Evolutionary conservation across 2,329 filamentous ascomycete genomes (phyloP).

Genomic region (Monilinia polystroma): DNA sequence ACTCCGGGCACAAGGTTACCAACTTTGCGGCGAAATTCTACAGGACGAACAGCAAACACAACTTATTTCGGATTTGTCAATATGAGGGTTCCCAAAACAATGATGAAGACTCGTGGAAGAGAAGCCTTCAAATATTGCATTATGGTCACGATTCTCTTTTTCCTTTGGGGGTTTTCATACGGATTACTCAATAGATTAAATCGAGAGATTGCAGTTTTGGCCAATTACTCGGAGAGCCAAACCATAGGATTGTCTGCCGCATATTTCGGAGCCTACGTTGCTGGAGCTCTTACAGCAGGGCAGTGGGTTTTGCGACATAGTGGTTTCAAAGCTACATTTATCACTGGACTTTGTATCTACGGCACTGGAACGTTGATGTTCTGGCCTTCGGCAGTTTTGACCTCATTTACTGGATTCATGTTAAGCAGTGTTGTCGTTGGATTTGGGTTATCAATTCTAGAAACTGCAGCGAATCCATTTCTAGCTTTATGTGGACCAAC

Average conservation of each 20-base stretch:
- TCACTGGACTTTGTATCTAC: constrained; percentile 72
- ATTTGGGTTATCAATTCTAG: constrained; percentile 72
- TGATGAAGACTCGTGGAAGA: constrained; percentile 60
- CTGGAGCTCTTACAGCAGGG: constrained; percentile 68
- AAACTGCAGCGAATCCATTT: constrained; percentile 79
- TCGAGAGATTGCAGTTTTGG: constrained; percentile 61
- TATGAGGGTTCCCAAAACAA: constrained; percentile 66
- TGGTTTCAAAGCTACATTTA: constrained; percentile 79
- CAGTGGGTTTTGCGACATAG: constrained; percentile 67
- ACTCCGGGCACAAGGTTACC: constrained; percentile 22
- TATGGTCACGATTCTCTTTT: constrained; percentile 77
- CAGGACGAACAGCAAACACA: constrained; percentile 39
- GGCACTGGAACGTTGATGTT: constrained; percentile 78
- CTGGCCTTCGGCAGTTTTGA: constrained; percentile 75
- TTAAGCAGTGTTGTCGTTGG: constrained; percentile 73
- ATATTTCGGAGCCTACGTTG: constrained; percentile 71
- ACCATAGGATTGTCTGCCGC: constrained; percentile 66
- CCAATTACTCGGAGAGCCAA: constrained; percentile 57
- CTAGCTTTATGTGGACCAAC: constrained; percentile 69
- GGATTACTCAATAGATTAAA: constrained; percentile 83
- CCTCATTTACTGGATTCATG: constrained; percentile 76
- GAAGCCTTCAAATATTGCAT: constrained; percentile 72
- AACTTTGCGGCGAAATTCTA: constrained; percentile 20
- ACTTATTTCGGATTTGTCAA: constrained; percentile 78
- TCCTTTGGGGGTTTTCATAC: constrained; percentile 89